Evolutionary conservation across 2,329 filamentous ascomycete genomes (phyloP), one percentile per base, ranked within the genome.

Genomic region (Colletotrichum zoysiae): DNA sequence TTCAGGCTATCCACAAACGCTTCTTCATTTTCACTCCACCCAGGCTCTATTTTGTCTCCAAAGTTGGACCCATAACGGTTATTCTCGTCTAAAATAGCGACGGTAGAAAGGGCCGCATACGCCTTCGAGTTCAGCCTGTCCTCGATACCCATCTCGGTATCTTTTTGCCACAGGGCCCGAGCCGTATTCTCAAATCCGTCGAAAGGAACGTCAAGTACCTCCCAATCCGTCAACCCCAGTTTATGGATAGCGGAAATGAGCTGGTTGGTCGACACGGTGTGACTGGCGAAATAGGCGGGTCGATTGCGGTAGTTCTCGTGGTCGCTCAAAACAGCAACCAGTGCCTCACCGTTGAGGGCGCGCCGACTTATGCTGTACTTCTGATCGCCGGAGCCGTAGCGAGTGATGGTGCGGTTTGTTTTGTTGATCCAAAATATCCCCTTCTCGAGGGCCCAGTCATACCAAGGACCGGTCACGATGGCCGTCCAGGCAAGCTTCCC

Each of bases 351-450:
- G 3, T 62, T 64, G 30, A 74, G 58, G 7, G 30, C 64, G 12
- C 48, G 58, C 1, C 69, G 64, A 26, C 71, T 72, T 5, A 72
- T 42, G 65, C 68, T 72, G 50, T 11, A 60, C 30, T 30, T 57
- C 16, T 74, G 69, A 9, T 74, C 7, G 1, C 69, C 71, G 3
- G 69, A 72, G 6, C 71, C 71, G 9, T 68, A 64, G 0, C 71
- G 67, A 5, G 72, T 75, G 8, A 77, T 69, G 0, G 68, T 53
- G 20, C 65, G 62, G 1, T 48, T 62, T 8, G 72, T 51, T 14
- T 58, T 64, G 23, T 76, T 44, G 5, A 76, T 38, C 75, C 75
- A 77, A 12, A 76, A 76, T 9, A 61, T 71, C 1, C 70, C 75
- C 8, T 40, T 50, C 38, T 74, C 60, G 12, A 76, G 76, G 0